Conservation (phyloP, 345 rosid species). For the Lepidium aucheri region DNA sequence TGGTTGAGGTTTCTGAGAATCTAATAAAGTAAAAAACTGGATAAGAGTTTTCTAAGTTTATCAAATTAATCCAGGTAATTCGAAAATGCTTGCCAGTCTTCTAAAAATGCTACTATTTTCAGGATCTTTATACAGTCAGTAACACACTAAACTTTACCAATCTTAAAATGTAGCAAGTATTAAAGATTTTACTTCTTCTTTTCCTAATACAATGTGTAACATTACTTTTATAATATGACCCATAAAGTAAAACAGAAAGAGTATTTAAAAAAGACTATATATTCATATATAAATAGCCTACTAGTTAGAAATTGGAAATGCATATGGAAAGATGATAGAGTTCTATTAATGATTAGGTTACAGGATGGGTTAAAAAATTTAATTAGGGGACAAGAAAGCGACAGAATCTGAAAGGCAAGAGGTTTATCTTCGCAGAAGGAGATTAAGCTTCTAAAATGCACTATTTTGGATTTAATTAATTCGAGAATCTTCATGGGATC, state of each 20-base stretch:
- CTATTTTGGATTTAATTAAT: constrained; percentile 5
- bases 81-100: too few relatives aligned
- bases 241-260: background rate
- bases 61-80: too few relatives aligned
- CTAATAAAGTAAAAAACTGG: too few relatives aligned
- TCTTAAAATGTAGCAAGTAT: too few relatives aligned
- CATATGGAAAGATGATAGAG: background rate
- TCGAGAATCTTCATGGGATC: constrained; percentile 37
- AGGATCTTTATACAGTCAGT: too few relatives aligned
- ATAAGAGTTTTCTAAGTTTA: too few relatives aligned
- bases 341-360: background rate
- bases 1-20: too few relatives aligned
- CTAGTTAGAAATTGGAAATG: background rate
- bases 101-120: too few relatives aligned
- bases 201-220: too few relatives aligned
- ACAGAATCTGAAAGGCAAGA: background rate
- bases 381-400: constrained; percentile 19
- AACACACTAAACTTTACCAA: too few relatives aligned
- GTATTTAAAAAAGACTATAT: background rate
- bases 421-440: background rate
- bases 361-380: constrained; percentile 2
- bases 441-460: constrained; percentile 26
- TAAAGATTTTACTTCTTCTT: too few relatives aligned
- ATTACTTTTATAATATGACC: background rate
- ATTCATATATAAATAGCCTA: background rate